Percentiles rank a stretch among this genome's conserved stretches.
Conservation (phyloP, 345 rosid species). For the Gossypium thurberi region DNA sequence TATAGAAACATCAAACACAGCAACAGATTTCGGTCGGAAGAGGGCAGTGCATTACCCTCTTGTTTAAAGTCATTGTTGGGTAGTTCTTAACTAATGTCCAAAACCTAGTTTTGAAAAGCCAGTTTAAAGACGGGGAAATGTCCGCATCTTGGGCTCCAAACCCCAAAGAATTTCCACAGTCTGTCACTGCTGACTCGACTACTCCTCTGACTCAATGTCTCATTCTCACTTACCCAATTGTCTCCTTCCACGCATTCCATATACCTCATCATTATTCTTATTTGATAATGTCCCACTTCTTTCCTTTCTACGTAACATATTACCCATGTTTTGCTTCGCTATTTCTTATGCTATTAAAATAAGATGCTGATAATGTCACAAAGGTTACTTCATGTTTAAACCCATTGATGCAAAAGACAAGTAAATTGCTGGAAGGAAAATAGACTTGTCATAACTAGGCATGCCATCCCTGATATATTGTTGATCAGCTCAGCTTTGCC, state of each 20-base stretch:
- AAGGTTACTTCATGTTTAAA: neutral
- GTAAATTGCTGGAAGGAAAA: conserved; percentile 14
- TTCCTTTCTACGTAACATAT: neutral
- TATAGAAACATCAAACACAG: neutral
- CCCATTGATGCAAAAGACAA: conserved; percentile 4
- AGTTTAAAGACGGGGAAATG: neutral
- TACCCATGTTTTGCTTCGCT: neutral
- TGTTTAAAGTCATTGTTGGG: neutral
- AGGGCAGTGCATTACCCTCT: conserved; percentile 4
- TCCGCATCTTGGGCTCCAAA: conserved; percentile 17
- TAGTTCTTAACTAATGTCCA: neutral
- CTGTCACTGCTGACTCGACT: neutral
- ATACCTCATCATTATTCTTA: too few species aligned
- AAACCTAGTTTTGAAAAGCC: neutral
- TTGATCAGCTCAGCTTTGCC: neutral
- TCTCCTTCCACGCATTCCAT: neutral
- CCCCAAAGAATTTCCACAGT: conserved; percentile 8
- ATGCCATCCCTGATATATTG: conserved; percentile 20
- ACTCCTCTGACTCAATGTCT: neutral
- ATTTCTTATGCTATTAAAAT: neutral
- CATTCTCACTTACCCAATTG: neutral
- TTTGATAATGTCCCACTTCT: neutral
- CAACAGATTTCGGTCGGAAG: conserved; percentile 16
- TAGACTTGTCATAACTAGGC: conserved; percentile 53
- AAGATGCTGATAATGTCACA: too few species aligned